Conservation (phyloP, 805 yeast genomes). For the Tetrapisispora arboricola region DNA sequence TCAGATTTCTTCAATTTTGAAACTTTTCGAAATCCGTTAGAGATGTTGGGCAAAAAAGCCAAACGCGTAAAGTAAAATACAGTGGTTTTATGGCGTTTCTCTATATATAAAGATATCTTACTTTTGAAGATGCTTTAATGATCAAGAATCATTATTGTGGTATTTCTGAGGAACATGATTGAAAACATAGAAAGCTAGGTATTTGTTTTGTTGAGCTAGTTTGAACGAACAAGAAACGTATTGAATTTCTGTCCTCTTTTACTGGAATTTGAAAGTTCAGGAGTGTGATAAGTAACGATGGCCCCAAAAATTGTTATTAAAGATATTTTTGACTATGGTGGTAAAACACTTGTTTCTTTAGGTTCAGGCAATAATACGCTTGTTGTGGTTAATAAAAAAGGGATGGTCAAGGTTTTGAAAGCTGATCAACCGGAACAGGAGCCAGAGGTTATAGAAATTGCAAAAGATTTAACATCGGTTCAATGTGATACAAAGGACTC, state of each 20-base stretch:
- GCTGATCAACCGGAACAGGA: conserved; percentile 42
- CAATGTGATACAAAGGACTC: conserved; percentile 8
- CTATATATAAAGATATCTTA: too few species aligned
- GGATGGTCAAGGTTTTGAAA: conserved; percentile 43
- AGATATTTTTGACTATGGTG: conserved; percentile 25
- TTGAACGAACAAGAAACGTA: too few species aligned
- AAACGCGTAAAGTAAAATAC: background rate
- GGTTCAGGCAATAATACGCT: conserved; percentile 27
- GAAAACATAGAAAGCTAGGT: too few species aligned
- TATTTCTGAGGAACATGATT: too few species aligned
- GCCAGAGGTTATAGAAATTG: conserved; percentile 47
- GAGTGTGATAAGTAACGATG: background rate
- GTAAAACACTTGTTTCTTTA: conserved; percentile 20
- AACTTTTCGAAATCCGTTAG: too few species aligned
- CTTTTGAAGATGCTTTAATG: too few species aligned
- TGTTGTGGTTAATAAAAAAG: conserved; percentile 44
- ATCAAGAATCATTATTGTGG: too few species aligned
- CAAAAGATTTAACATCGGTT: conserved; percentile 36
- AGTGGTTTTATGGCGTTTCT: background rate
- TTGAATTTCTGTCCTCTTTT: too few species aligned
- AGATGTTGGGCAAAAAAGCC: too few species aligned
- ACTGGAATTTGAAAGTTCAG: too few species aligned
- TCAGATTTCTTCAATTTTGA: too few species aligned
- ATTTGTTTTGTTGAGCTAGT: too few species aligned
- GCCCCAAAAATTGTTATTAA: conserved; percentile 12